These are phyloP conservation scores for Ustilago xerochloae DNA, from an alignment of 1,284 basidiomycete genomes.

Conservation along the genomic window DNA sequence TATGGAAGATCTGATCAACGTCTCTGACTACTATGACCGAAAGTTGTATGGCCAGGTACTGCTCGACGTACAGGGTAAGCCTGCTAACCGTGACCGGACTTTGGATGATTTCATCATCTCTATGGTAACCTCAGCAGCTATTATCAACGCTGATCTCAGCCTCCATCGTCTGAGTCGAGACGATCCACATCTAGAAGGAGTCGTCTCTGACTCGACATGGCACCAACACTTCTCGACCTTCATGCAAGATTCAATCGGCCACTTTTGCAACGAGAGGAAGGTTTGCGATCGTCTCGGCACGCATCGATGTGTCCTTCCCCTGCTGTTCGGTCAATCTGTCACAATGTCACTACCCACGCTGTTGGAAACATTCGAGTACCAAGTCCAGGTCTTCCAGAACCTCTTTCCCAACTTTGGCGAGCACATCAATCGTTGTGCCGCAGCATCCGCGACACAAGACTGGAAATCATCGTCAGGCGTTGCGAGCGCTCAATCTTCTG, in stretches of 20 bases:
- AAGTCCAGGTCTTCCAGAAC: constrained; percentile 36
- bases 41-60: constrained; percentile 30
- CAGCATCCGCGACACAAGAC: constrained; percentile 4
- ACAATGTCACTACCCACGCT: constrained; percentile 20
- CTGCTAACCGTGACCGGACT: constrained; percentile 30
- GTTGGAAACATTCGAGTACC: constrained; percentile 16
- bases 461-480: background rate
- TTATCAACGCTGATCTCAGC: constrained; percentile 27
- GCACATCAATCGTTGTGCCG: constrained; percentile 25
- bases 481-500: background rate
- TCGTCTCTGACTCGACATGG: constrained; percentile 11
- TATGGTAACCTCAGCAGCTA: constrained; percentile 22
- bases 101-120: constrained; percentile 34
- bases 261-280: constrained; percentile 22
- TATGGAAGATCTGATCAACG: constrained; percentile 18
- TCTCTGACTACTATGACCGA: constrained; percentile 31
- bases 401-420: constrained; percentile 44
- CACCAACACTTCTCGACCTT: constrained; percentile 29
- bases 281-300: constrained; percentile 34
- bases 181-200: constrained; percentile 4
- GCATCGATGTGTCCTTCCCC: constrained; percentile 23
- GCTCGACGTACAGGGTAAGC: constrained; percentile 23
- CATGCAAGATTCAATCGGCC: constrained; percentile 16
- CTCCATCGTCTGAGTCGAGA: constrained; percentile 11
- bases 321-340: constrained; percentile 25